Evolutionary conservation across 139 green algal species (phyloP).

Genomic region (Picochlorum sp.): DNA sequence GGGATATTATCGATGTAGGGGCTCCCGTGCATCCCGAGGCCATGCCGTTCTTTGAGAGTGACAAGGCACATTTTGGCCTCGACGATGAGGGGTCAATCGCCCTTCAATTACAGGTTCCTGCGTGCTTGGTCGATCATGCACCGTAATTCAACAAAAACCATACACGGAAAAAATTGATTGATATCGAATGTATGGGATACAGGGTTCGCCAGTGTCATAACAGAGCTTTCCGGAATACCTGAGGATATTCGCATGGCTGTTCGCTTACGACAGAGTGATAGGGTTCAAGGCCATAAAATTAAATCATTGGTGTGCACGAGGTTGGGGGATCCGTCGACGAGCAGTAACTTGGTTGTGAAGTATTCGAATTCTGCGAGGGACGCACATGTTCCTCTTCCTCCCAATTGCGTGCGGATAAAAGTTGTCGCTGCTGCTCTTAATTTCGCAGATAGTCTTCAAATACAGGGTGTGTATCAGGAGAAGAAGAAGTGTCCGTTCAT

Average conservation of each 20-base stretch:
- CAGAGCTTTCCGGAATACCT: too few species aligned
- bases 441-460: slow-evolving; percentile 62
- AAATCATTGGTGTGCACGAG: slow-evolving; percentile 44
- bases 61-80: slow-evolving; percentile 1
- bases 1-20: slow-evolving; percentile 14
- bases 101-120: background rate
- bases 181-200: too few species aligned
- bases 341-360: slow-evolving; percentile 9
- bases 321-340: slow-evolving; percentile 36
- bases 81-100: background rate
- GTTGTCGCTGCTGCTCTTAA: slow-evolving; percentile 50
- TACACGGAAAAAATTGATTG: too few species aligned
- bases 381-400: slow-evolving; percentile 1
- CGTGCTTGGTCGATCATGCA: background rate
- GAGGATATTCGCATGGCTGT: too few species aligned
- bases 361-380: slow-evolving; percentile 3
- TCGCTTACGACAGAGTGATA: too few species aligned
- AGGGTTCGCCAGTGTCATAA: too few species aligned
- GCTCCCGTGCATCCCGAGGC: background rate
- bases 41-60: slow-evolving; percentile 4
- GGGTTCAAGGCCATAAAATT: slow-evolving; percentile 12
- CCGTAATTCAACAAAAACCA: background rate
- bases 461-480: slow-evolving; percentile 47
- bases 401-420: slow-evolving; percentile 31
- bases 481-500: slow-evolving; percentile 71